Base-by-base conservation (phyloP, 257 asterid species). In the Echites panduratus region DNA sequence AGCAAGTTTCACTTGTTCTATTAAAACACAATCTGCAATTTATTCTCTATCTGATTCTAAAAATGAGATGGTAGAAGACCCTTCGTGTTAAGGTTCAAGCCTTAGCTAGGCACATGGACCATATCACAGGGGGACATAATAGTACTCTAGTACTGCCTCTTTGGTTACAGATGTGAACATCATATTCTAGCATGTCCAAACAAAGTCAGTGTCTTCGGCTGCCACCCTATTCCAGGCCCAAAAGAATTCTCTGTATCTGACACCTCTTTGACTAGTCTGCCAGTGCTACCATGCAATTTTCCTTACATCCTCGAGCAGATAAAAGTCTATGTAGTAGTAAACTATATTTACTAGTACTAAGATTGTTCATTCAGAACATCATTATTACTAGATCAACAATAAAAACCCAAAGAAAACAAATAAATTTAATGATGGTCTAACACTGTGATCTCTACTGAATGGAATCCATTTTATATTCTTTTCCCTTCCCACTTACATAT, bases 181-280 rank as follows among this genome's bases (percentile, higher is more conserved):
- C 67, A 26, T 49, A 1, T 10, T 41, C 59, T 43, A 27, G 68
- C 47, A 53, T 43, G 29, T 57, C 66, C 52, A 44, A 56, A 47
- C 69, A 48, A 68, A n/a, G 78, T 75, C 74, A 29, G 61, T 45
- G 63, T 57, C 74, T 75, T 56, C 63, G 62, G 64, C 73, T 67
- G 48, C 59, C 24, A 72, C 13, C 69, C 69, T 32, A 27, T 19
- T 49, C 61, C 70, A 43, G 19, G 47, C 61, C 73, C 2, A 11
- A 67, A 67, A 48, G 61, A 61, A 61, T 61, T 47, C 1, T 14
- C 58, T 47, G 38, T 16, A 29, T 13, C 62, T 63, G 66, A 59
- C 76, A 9, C 9, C 68, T 4, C 20, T 57, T 72, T 58, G 58
- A 59, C 68, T 41, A 58, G 43, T 57, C 26, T 52, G 38, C 38